These are phyloP conservation scores for Knufia petricola DNA, from an alignment of 2,329 filamentous ascomycete species.

Conservation along the genomic window DNA sequence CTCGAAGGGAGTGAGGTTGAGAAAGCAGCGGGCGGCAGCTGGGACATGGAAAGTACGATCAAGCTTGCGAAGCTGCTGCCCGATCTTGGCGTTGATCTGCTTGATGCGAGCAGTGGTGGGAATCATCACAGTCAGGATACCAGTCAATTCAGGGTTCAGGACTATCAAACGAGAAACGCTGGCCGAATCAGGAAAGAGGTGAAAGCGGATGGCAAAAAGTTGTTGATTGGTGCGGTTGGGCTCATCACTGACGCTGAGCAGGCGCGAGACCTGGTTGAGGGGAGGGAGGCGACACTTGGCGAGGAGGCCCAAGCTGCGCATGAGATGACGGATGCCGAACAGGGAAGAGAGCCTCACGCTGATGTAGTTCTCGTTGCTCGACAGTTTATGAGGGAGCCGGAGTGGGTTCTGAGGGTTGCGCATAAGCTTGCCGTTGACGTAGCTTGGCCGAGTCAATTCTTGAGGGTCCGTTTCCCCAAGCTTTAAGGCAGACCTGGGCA, in stretches of 20 bases:
- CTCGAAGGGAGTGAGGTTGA: constrained; percentile 46
- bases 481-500: constrained; percentile 5
- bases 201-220: constrained; percentile 28
- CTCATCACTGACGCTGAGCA: constrained; percentile 46
- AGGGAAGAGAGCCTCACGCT: constrained; percentile 23
- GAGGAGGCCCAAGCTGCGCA: constrained; percentile 19
- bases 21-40: constrained; percentile 36
- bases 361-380: constrained; percentile 45
- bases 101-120: constrained; percentile 73
- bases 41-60: constrained; percentile 57
- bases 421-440: constrained; percentile 41
- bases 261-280: constrained; percentile 38
- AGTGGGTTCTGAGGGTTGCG: constrained; percentile 45
- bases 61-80: constrained; percentile 59
- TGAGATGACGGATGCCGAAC: constrained; percentile 17
- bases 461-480: constrained; percentile 23
- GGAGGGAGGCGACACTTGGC: constrained; percentile 17
- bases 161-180: constrained; percentile 44
- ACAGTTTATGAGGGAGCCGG: constrained; percentile 47
- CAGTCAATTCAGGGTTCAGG: constrained; percentile 31
- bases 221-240: constrained; percentile 45
- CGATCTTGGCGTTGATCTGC: constrained; percentile 64
- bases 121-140: constrained; percentile 39
- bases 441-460: constrained; percentile 41
- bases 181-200: constrained; percentile 35